Conservation (phyloP, 352 stramenopile genomes). For the Phytophthora pisi region DNA sequence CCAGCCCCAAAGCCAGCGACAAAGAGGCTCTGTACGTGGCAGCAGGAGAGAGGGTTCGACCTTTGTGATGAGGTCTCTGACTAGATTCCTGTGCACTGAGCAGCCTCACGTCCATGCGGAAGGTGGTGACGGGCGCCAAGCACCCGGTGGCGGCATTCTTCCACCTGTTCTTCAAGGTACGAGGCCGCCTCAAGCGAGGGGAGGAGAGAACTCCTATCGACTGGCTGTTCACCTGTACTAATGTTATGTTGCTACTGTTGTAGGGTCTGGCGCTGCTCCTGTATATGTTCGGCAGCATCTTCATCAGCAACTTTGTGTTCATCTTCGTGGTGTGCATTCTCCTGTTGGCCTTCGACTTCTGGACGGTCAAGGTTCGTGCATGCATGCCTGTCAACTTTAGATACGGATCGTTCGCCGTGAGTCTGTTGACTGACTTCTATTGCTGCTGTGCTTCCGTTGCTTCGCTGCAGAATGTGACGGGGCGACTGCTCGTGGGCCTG, state of each 20-base stretch:
- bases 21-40: slow-evolving; percentile 65
- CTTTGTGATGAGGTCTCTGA: slow-evolving; percentile 5
- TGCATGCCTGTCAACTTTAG: neutral
- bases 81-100: slow-evolving; percentile 13
- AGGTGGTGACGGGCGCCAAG: slow-evolving; percentile 76
- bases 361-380: slow-evolving; percentile 93
- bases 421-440: slow-evolving; percentile 37
- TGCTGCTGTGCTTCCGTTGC: slow-evolving; percentile 2
- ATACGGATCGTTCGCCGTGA: neutral
- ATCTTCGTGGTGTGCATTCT: slow-evolving; percentile 97
- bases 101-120: slow-evolving; percentile 74
- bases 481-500: slow-evolving; percentile 92
- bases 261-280: slow-evolving; percentile 87
- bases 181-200: neutral
- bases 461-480: slow-evolving; percentile 78
- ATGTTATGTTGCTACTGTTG: neutral
- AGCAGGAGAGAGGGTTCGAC: slow-evolving; percentile 3
- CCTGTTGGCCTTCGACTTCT: slow-evolving; percentile 97
- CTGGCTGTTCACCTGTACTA: slow-evolving; percentile 4
- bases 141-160: slow-evolving; percentile 96
- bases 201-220: neutral
- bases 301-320: slow-evolving; percentile 95
- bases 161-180: slow-evolving; percentile 96
- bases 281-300: slow-evolving; percentile 94
- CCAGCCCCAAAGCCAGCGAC: slow-evolving; percentile 43